Evolutionary conservation across 257 asterid species (phyloP).

Genomic region (Leonotis leonurus): DNA sequence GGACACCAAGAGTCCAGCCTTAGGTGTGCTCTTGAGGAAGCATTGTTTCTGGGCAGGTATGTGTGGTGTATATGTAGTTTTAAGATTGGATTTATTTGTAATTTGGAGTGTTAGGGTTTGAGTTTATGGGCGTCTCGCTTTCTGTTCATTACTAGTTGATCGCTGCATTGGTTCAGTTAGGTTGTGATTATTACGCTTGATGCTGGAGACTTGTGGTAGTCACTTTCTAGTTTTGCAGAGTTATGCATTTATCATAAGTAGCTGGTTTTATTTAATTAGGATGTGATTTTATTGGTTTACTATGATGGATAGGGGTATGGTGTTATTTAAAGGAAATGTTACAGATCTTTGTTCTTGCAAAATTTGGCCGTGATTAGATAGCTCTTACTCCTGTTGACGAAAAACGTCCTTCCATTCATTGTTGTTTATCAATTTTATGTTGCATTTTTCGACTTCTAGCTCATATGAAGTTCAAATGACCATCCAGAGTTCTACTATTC

Average conservation of each 20-base stretch:
- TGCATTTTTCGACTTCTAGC: neutral
- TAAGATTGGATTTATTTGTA: neutral
- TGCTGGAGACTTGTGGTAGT: neutral
- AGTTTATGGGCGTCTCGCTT: neutral
- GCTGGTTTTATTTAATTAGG: neutral
- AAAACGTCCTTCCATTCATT: neutral
- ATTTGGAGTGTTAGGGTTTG: neutral
- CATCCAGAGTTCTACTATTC: neutral
- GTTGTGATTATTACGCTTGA: neutral
- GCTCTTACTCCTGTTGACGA: slow-evolving; percentile 7
- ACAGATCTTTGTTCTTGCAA: neutral
- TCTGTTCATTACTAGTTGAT: slow-evolving; percentile 3
- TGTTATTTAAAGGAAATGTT: neutral
- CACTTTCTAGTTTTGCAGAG: neutral
- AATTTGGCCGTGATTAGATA: neutral
- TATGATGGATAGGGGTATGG: neutral
- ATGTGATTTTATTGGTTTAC: neutral
- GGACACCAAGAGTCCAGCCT: slow-evolving; percentile 99
- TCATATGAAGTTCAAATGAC: neutral
- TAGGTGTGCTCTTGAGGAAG: slow-evolving; percentile 99
- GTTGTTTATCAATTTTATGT: neutral
- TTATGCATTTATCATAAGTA: neutral
- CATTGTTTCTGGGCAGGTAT: slow-evolving; percentile 74
- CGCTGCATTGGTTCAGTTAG: neutral
- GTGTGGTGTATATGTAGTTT: neutral